A percentile compares a stretch with the other conserved stretches of the same genome.
Evolutionary conservation across 306 rosid species (phyloP).

Genomic region (Ormosia emarginata): DNA sequence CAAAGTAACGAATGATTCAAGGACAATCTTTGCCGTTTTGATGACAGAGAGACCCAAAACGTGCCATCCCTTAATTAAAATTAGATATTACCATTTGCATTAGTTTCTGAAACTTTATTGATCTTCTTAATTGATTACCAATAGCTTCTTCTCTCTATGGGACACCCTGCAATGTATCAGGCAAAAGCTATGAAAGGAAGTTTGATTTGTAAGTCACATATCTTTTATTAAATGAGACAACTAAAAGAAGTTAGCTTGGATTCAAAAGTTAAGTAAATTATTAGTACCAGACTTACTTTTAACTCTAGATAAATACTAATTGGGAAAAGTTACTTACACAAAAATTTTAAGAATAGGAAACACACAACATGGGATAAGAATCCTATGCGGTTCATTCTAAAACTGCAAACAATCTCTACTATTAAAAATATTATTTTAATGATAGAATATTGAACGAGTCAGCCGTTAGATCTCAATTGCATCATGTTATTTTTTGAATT

Average conservation of each 20-base stretch:
- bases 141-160: neutral
- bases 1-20: neutral
- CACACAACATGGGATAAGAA: too few species aligned
- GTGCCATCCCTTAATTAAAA: neutral
- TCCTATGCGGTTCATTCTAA: too few species aligned
- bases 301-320: neutral
- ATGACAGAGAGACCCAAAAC: neutral
- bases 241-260: neutral
- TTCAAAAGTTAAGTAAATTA: slow-evolving; percentile 12
- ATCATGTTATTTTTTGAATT: too few species aligned
- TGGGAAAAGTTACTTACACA: too few species aligned
- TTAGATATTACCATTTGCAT: slow-evolving; percentile 3
- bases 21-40: neutral
- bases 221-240: neutral
- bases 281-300: neutral
- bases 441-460: too few species aligned
- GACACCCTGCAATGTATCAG: neutral
- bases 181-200: neutral
- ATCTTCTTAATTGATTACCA: neutral
- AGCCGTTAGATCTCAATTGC: too few species aligned
- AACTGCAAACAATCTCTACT: too few species aligned
- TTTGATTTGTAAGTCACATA: slow-evolving; percentile 4
- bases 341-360: too few species aligned
- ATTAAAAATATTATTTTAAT: too few species aligned
- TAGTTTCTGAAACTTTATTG: neutral